Percentiles rank a stretch among this genome's conserved stretches.
Evolutionary conservation across 768 basidiomycete species (phyloP).

Genomic region (Hericium erinaceus): DNA sequence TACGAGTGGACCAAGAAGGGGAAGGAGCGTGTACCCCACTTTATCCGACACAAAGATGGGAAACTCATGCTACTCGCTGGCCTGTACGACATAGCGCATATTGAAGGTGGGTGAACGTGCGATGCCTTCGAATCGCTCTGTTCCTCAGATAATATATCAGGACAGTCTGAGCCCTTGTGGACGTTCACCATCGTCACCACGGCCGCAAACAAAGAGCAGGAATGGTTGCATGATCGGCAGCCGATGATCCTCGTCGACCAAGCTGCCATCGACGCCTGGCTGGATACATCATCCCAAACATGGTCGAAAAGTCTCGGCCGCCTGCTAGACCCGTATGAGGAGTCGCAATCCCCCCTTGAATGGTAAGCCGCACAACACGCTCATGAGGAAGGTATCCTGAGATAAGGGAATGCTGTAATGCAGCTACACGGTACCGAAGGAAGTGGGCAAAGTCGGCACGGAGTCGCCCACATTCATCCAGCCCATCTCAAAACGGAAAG

Average conservation of each 20-base stretch:
- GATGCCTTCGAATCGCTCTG: background rate
- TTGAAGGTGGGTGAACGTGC: slow-evolving; percentile 39
- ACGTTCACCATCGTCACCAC: slow-evolving; percentile 92
- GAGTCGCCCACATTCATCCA: slow-evolving; percentile 79
- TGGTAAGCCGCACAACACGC: slow-evolving; percentile 36
- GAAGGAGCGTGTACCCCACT: slow-evolving; percentile 73
- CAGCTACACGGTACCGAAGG: slow-evolving; percentile 83
- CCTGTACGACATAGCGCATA: slow-evolving; percentile 65
- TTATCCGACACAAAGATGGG: slow-evolving; percentile 57
- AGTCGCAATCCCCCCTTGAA: slow-evolving; percentile 41
- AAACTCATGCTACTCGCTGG: slow-evolving; percentile 80
- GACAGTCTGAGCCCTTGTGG: slow-evolving; percentile 48
- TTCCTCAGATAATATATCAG: slow-evolving; percentile 22
- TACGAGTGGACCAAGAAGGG: slow-evolving; percentile 92
- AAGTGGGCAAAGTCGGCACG: slow-evolving; percentile 84
- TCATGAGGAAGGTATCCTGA: too few species aligned
- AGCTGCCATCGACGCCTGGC: slow-evolving; percentile 62
- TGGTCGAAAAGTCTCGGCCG: slow-evolving; percentile 57
- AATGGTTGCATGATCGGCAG: slow-evolving; percentile 89
- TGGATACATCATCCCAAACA: slow-evolving; percentile 59
- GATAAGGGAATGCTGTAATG: background rate
- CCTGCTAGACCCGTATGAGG: slow-evolving; percentile 53
- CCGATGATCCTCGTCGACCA: slow-evolving; percentile 67
- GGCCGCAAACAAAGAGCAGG: slow-evolving; percentile 52
- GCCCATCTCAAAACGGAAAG: slow-evolving; percentile 69